Percentiles rank a stretch among this genome's conserved stretches.
Conservation (phyloP, 2,329 filamentous ascomycete species). For the Colletotrichum falcatum region DNA sequence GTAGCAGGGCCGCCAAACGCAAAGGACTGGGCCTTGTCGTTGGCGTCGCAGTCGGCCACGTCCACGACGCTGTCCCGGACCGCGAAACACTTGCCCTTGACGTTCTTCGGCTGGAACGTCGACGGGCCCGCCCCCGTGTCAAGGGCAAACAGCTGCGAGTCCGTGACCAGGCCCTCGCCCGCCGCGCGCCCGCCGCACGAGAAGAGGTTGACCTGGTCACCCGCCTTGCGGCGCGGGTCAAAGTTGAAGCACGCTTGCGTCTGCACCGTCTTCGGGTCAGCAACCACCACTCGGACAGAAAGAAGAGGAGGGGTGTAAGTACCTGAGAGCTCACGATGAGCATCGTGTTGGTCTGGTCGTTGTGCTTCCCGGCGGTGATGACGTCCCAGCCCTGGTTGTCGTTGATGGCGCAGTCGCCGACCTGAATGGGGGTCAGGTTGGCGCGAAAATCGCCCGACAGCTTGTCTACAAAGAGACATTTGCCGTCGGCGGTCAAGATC, state of each 20-base stretch:
- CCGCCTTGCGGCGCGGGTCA: constrained; percentile 62
- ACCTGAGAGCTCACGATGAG: constrained; percentile 67
- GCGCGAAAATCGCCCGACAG: constrained; percentile 62
- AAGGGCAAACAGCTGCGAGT: constrained; percentile 65
- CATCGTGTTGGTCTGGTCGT: constrained; percentile 58
- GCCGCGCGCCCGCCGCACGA: constrained; percentile 70
- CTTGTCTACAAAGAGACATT: constrained; percentile 60
- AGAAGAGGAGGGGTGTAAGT: constrained; percentile 3
- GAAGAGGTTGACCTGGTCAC: constrained; percentile 67
- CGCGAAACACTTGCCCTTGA: constrained; percentile 59
- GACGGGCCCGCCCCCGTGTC: constrained; percentile 56
- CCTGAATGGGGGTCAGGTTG: constrained; percentile 60
- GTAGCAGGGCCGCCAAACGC: constrained; percentile 42
- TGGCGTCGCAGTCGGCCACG: constrained; percentile 56
- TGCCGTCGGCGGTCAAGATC: constrained; percentile 58
- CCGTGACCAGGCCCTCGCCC: constrained; percentile 61
- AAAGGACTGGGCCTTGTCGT: constrained; percentile 59
- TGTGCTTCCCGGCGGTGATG: constrained; percentile 64
- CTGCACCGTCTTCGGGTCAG: constrained; percentile 41
- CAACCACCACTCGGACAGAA: constrained; percentile 17
- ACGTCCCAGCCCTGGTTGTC: constrained; percentile 61
- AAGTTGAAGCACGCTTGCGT: constrained; percentile 71
- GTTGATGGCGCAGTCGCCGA: constrained; percentile 56
- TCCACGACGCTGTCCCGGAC: constrained; percentile 58
- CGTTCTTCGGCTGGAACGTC: constrained; percentile 59